Percentiles rank a stretch among this genome's conserved stretches.
phyloP scores from a whole-genome alignment of 2,329 filamentous ascomycete species.

The Drechslerella dactyloides region DNA sequence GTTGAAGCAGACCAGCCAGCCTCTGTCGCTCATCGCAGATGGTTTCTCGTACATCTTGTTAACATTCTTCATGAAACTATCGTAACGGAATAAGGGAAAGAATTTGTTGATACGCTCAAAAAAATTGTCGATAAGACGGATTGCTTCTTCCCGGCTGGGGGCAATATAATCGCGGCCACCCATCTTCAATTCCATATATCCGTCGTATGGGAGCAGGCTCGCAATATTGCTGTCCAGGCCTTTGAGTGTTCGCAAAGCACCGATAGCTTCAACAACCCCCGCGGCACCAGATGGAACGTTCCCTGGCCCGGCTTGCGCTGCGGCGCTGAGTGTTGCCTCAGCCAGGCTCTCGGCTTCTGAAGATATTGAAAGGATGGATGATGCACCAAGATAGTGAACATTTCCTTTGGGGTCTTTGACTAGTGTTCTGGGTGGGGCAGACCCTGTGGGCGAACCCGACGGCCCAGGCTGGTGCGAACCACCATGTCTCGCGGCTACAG shows the following conservation, averaged over 20 bases:
- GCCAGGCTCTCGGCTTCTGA: constrained; percentile 54
- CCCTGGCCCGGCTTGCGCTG: constrained; percentile 30
- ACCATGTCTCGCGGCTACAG: constrained; percentile 16
- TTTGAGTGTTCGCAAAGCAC: constrained; percentile 53
- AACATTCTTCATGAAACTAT: constrained; percentile 50
- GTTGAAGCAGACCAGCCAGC: constrained; percentile 55
- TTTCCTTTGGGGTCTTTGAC: constrained; percentile 53
- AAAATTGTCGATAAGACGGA: constrained; percentile 49
- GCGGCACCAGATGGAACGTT: constrained; percentile 20
- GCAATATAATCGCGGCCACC: constrained; percentile 50
- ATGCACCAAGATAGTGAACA: constrained; percentile 53
- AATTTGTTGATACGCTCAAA: constrained; percentile 49
- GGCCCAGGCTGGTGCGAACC: constrained; percentile 24
- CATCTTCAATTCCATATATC: constrained; percentile 52
- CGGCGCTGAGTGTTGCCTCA: constrained; percentile 51
- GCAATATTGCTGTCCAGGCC: constrained; percentile 53
- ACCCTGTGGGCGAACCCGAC: constrained; percentile 20
- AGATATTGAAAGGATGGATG: constrained; percentile 54
- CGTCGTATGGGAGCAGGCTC: constrained; percentile 53
- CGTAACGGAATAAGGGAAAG: constrained; percentile 46
- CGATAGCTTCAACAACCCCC: constrained; percentile 52
- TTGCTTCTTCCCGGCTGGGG: constrained; percentile 44
- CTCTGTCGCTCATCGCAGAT: constrained; percentile 52
- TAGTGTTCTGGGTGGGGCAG: constrained; percentile 33
- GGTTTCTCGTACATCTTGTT: constrained; percentile 51